These are phyloP conservation scores for Decorospora gaudefroyi DNA, from an alignment of 2,329 filamentous ascomycete genomes.

Conservation along the genomic window DNA sequence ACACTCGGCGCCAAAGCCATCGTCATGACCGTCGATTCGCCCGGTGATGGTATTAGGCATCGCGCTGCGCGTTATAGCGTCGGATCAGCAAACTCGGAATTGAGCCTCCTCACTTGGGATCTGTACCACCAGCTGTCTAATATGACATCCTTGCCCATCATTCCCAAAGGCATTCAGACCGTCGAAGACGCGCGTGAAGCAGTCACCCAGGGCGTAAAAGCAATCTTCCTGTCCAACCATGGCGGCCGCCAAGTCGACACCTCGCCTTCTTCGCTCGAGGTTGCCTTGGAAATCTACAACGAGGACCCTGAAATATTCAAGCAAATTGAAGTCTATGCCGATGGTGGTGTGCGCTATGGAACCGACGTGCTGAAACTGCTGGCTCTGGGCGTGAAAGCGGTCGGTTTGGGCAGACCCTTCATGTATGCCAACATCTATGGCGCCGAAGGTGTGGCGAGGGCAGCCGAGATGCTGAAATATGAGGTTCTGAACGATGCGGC, in stretches of 20 bases:
- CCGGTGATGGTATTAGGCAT: slow-evolving; percentile 47
- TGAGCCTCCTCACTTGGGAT: slow-evolving; percentile 43
- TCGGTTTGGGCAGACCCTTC: slow-evolving; percentile 55
- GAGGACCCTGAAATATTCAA: slow-evolving; percentile 47
- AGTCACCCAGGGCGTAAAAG: slow-evolving; percentile 44
- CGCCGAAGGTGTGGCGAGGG: slow-evolving; percentile 64
- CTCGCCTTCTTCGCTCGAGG: slow-evolving; percentile 71
- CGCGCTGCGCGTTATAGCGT: slow-evolving; percentile 43
- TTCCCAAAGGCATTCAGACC: slow-evolving; percentile 50
- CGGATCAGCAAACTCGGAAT: slow-evolving; percentile 37
- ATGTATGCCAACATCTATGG: slow-evolving; percentile 62
- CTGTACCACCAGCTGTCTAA: slow-evolving; percentile 43
- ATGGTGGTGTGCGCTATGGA: slow-evolving; percentile 50
- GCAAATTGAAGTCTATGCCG: slow-evolving; percentile 49
- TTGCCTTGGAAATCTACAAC: slow-evolving; percentile 76
- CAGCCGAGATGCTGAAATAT: slow-evolving; percentile 56
- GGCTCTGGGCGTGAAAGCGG: slow-evolving; percentile 47
- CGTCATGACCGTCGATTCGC: slow-evolving; percentile 50
- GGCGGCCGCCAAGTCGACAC: slow-evolving; percentile 50
- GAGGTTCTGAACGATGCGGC: slow-evolving; percentile 52
- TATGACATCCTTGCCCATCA: slow-evolving; percentile 47
- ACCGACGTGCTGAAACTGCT: slow-evolving; percentile 48
- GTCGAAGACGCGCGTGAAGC: slow-evolving; percentile 48
- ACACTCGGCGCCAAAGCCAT: slow-evolving; percentile 48
- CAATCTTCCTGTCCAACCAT: slow-evolving; percentile 51